A percentile compares a stretch with the other conserved stretches of the same genome.
Conservation (phyloP, 176 grass and related monocot species). For the Alopecurus myosuroides region DNA sequence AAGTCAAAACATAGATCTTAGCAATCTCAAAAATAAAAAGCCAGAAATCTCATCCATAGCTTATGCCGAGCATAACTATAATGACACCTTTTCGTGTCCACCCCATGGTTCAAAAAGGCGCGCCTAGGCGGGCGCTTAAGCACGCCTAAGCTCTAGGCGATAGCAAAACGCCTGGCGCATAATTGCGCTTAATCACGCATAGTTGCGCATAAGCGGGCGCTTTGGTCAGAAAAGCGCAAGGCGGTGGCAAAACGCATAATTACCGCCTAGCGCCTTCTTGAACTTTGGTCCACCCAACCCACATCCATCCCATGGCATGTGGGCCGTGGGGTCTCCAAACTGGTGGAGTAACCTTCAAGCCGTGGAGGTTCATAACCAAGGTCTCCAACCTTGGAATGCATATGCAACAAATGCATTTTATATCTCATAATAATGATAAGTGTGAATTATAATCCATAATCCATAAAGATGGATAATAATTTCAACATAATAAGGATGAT, state of each 20-base stretch:
- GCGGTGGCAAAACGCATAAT: too few species aligned
- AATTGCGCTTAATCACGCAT: too few species aligned
- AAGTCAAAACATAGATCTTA: background rate
- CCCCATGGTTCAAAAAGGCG: too few species aligned
- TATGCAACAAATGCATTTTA: background rate
- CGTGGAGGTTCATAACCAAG: background rate
- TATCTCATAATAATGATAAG: background rate
- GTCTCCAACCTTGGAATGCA: constrained; percentile 3
- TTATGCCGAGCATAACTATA: background rate
- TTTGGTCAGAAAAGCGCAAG: too few species aligned
- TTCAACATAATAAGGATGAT: background rate
- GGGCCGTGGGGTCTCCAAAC: background rate
- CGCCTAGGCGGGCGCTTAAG: too few species aligned
- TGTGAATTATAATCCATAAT: background rate
- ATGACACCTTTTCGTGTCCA: background rate
- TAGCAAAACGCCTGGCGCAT: too few species aligned
- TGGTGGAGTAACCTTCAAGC: background rate
- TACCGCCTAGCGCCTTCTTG: too few species aligned
- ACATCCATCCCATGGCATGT: background rate
- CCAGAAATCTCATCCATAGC: background rate
- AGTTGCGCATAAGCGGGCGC: too few species aligned
- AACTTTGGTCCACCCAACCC: background rate
- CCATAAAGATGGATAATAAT: background rate
- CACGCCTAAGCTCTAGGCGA: too few species aligned
- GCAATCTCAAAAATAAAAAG: background rate